These are phyloP conservation scores for Cutaneotrichosporon spelunceum DNA, from an alignment of 1,284 basidiomycete genomes.

Conservation along the genomic window DNA sequence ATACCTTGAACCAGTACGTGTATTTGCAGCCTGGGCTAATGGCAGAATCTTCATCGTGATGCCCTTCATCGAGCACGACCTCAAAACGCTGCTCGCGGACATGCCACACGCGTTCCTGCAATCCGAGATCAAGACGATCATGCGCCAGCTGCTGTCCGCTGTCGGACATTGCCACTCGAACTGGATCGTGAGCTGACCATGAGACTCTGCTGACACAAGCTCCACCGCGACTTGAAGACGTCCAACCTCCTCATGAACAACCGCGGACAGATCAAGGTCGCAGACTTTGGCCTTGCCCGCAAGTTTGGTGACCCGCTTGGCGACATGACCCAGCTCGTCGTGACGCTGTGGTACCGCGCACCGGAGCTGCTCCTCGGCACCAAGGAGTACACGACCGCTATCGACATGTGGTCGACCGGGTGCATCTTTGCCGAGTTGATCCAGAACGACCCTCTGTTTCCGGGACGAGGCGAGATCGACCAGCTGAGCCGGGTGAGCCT, in stretches of 20 bases:
- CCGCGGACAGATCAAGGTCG: conserved; percentile 94
- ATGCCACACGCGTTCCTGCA: conserved; percentile 95
- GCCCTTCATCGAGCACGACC: conserved; percentile 99
- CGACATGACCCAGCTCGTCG: conserved; percentile 89
- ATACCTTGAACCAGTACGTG: conserved; percentile 95
- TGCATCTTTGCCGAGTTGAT: conserved; percentile 92
- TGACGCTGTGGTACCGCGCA: conserved; percentile 53
- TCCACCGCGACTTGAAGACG: conserved; percentile 96
- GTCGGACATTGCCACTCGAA: conserved; percentile 87
- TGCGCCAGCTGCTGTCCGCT: conserved; percentile 90
- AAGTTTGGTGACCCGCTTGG: conserved; percentile 70
- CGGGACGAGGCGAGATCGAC: conserved; percentile 92
- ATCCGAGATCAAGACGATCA: conserved; percentile 95
- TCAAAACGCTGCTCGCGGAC: conserved; percentile 87
- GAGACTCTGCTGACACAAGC: conserved; percentile 34
- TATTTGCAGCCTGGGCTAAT: conserved; percentile 21
- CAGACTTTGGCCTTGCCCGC: conserved; percentile 89
- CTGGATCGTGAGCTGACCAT: conserved; percentile 65
- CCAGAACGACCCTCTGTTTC: conserved; percentile 87
- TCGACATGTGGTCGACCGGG: conserved; percentile 98
- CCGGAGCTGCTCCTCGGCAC: conserved; percentile 91
- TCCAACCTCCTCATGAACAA: conserved; percentile 99
- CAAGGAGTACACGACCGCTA: conserved; percentile 82
- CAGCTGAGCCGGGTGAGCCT: conserved; percentile 71
- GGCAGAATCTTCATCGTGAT: conserved; percentile 94